Base-by-base conservation (phyloP, 345 rosid genomes). In the Ricinus communis region DNA sequence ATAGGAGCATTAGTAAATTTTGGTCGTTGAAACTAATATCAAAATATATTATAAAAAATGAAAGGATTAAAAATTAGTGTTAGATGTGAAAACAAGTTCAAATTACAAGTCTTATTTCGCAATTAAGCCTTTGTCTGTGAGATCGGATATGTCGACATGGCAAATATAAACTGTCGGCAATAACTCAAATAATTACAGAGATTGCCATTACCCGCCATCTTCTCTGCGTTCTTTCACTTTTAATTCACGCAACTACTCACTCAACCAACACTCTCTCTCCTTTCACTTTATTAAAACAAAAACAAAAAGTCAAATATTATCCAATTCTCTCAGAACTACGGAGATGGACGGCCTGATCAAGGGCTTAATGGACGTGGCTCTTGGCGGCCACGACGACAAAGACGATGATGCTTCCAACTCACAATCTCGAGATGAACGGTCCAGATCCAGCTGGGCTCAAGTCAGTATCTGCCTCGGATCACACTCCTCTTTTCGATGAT, bases 401-500 rank as follows among this genome's bases (percentile, higher is more conserved):
- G 69, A 71, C n/a, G 77, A 72, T 1, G 76, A 83, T 24, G 80
- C 74, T 2, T 60, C 55, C 14, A 40, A n/a, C 60, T 40, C 46
- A 5, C 18, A 54, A 6, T 58, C 65, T 57, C 82, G 82, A 11
- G 88, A 85, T 31, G 87, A 85, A 38, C 91, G 82, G 30, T 80
- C 93, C 71, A 82, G 93, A 88, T 89, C 94, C 77, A 79, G 77
- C 59, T 89, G 97, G 98, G 92, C 97, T 18, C 65, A 88, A 87
- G 97, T 84, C 27, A 41, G 69, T 50, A 4, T 5, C 8, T 6
- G 40, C 40, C n/a, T n/a, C n/a, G n/a, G n/a, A n/a, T n/a, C n/a
- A n/a, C n/a, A n/a, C n/a, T n/a, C n/a, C n/a, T 74, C 70, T 38
- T 45, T 46, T 14, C 21, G 14, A 38, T 38, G 1, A 43, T 43